Evolutionary conservation across 73 alveolate genomes (phyloP).

Genomic region (Paramecium bursaria): DNA sequence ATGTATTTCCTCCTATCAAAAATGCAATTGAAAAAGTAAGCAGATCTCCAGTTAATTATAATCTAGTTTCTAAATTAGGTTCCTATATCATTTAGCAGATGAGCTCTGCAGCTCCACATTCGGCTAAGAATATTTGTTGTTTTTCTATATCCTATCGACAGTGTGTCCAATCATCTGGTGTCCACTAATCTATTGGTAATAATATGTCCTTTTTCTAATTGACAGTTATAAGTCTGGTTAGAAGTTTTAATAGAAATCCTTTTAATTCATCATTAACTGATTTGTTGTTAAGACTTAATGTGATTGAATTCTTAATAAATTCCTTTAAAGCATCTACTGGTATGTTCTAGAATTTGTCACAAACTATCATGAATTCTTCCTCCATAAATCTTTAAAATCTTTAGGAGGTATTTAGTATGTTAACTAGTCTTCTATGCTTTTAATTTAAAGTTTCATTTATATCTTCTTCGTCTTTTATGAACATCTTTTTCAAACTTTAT

Average conservation of each 20-base stretch:
- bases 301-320: too few species aligned
- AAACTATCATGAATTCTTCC: constrained; percentile 35
- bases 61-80: constrained; percentile 37
- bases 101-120: constrained; percentile 59
- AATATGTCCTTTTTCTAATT: background rate
- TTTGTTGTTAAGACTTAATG: too few species aligned
- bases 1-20: constrained; percentile 31
- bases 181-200: background rate
- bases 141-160: constrained; percentile 27
- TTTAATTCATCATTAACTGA: constrained; percentile 15
- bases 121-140: constrained; percentile 12
- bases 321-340: too few species aligned
- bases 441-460: constrained; percentile 3
- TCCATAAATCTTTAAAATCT: background rate
- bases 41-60: constrained; percentile 19
- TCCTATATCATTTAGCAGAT: constrained; percentile 12
- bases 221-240: constrained; percentile 19
- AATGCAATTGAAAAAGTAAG: constrained; percentile 21
- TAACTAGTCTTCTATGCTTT: constrained; percentile 33
- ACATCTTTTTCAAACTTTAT: too few species aligned
- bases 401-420: background rate
- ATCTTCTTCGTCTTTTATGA: background rate
- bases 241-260: background rate
- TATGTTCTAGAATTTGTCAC: background rate
- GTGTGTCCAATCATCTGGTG: constrained; percentile 31